Base-by-base conservation (phyloP, 495 filamentous ascomycete genomes). In the Daldinia bambusicola region DNA sequence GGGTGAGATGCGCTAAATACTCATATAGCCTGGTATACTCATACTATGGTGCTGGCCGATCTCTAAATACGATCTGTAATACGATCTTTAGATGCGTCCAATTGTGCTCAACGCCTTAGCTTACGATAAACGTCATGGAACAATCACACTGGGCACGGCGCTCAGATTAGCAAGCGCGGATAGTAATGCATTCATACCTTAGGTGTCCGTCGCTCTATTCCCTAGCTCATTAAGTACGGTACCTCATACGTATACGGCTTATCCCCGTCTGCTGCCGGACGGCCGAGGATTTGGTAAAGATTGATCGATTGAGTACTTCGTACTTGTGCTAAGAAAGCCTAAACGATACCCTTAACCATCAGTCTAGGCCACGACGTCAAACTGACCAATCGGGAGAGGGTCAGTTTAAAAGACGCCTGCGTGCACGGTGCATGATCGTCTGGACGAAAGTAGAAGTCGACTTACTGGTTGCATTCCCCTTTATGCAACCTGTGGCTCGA, bases 341-440 rank as follows among this genome's bases (percentile, higher is more conserved):
- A 48, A 48, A 48, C 10, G 18, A 22, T 48, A 48, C 16, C 43
- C 43, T 53, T 53, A 32, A 32, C 32, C 6, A 53, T 20, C 22
- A 32, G 26, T 53, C 32, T 30, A 32, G 53, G 31, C 32, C 31
- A 61, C 55, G 52, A 45, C 31, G 40, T 40, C 41, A 50, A 51
- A 48, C 57, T 55, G 57, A 43, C 56, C 40, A 69, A 69, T 72
- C 60, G 70, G 65, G 64, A 65, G 65, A 63, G 36, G 38, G 50
- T 48, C 43, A 30, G 56, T 53, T 50, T 51, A 22, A 55, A 18
- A 48, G 38, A 72, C 40, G 55, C 38, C 50, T 31, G 50, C 18
- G 70, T 65, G 58, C 62, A 66, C 43, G 70, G 66, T 66, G 57
- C 70, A 69, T 66, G 66, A 73, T 66, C 61, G 31, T 55, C 62